A percentile compares a stretch with the other conserved stretches of the same genome.
Conservation (phyloP, 1,139 yeast species). For the Ashbya aceris region DNA sequence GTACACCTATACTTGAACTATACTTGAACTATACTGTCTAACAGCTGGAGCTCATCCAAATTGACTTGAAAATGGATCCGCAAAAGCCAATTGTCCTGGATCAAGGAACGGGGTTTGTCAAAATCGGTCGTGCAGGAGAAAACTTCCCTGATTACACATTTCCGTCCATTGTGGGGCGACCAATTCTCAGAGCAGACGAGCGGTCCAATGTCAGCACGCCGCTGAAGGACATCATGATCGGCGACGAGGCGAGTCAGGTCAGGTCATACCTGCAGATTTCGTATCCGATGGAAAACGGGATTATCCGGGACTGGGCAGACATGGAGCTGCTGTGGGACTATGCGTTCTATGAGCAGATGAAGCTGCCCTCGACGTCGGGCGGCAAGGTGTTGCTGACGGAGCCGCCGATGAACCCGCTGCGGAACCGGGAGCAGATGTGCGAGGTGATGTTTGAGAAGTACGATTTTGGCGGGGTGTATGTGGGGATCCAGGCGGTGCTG, state of each 20-base stretch:
- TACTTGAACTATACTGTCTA: too few relatives aligned
- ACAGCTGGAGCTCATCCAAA: too few relatives aligned
- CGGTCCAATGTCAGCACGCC: constrained; percentile 47
- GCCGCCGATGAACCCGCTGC: constrained; percentile 96
- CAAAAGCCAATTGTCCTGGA: constrained; percentile 52
- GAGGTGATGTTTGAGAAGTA: constrained; percentile 96
- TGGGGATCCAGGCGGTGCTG: constrained; percentile 95
- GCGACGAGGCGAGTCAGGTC: constrained; percentile 87
- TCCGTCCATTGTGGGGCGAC: constrained; percentile 97
- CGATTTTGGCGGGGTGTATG: constrained; percentile 92
- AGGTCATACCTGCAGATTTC: constrained; percentile 84
- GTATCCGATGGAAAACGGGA: constrained; percentile 98
- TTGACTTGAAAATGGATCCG: constrained; percentile 25
- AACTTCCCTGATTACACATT: constrained; percentile 98
- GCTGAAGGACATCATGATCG: constrained; percentile 91
- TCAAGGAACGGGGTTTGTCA: constrained; percentile 97
- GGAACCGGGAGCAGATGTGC: constrained; percentile 82
- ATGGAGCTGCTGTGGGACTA: constrained; percentile 99
- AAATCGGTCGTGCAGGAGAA: constrained; percentile 92
- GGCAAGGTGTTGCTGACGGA: constrained; percentile 82
- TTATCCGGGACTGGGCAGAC: constrained; percentile 95
- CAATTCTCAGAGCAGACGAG: constrained; percentile 94
- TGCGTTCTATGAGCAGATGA: constrained; percentile 86
- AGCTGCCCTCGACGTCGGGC: constrained; percentile 62
- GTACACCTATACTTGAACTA: too few relatives aligned